Base-by-base conservation (phyloP, 495 filamentous ascomycete species). In the Aeminium ludgeri region DNA sequence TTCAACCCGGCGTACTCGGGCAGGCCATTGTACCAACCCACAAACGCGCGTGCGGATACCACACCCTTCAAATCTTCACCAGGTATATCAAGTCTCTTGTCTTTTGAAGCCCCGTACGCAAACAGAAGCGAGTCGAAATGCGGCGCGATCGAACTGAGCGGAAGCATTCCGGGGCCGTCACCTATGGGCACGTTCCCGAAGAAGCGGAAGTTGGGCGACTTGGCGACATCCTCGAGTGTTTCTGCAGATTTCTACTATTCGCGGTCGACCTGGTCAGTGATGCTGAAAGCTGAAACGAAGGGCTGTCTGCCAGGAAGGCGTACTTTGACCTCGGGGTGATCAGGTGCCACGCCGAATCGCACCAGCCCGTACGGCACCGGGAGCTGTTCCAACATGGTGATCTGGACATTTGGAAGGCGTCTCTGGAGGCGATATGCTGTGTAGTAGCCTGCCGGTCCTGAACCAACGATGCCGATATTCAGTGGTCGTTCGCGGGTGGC, bases 241-340 rank as follows among this genome's bases (percentile, higher is more conserved):
- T 87, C 82, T 58, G 91, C 74, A 58, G 87, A 96, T 55, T 94
- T 94, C 86, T 95, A 49, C 44, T 42, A 37, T 36, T 51, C 2
- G 5, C 34, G 10, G 15, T 20, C n/a, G n/a, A n/a, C 12, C 1
- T 13, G 27, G 23, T 52, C 28, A 52, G 41, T 32, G 40, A 33
- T 17, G 13, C 34, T 20, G 13, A 6, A 31, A 13, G 11, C 11
- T 17, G 10, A n/a, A 17, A 16, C 12, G 36, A 30, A 39, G 3
- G 36, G 20, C n/a, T n/a, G n/a, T n/a, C n/a, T n/a, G n/a, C n/a
- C n/a, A n/a, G n/a, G 16, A 27, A 11, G 11, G 23, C 62, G 40
- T 67, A 89, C 86, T 74, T 97, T 97, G 31, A 96, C 89, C 63
- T 96, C 86, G 11, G 89, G 86, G 59, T 97, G 89, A 56, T 97